Base-by-base conservation (phyloP, 1,284 basidiomycete species). In the Trichosporon inkin region DNA sequence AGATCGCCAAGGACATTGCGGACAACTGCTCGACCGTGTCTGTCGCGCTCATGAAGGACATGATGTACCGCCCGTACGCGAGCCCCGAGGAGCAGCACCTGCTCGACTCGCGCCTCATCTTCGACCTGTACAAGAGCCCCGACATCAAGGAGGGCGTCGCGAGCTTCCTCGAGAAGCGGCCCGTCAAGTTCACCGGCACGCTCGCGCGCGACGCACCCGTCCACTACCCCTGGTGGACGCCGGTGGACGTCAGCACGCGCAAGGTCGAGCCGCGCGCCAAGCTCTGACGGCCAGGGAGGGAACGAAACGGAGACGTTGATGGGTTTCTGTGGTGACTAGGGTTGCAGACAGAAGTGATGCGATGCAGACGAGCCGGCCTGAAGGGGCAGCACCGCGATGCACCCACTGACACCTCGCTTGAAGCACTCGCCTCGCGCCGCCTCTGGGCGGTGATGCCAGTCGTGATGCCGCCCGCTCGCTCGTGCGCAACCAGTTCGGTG, bases 131-230 rank as follows among this genome's bases (percentile, higher is more conserved):
- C 47, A 16, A 17, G 3, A 44, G 41, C 10, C 19, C 41, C 6
- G 63, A 64, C 53, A 57, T 55, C 57, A 64, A 59, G n/a, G 63
- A 64, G 57, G 63, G 63, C 53, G 63, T 64, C 41, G 28, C 41
- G 41, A 11, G 57, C 22, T 64, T 64, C 55, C 38, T 64, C 6
- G 57, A 64, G 57, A 64, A 64, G 57, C 51, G 63, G 3, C 41
- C n/a, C 6, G 57, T 55, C 55, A 61, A 64, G 19, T 64, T 64
- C 28, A 57, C 55, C 0, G 63, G 57, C 34, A 56, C 60, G 14
- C n/a, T 64, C 19, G 39, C 32, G 4, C 32, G 38, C 13, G 55
- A 58, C 55, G 55, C 57, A n/a, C 63, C 60, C 1, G 16, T 47
- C 10, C 52, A 38, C 32, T 64, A 60, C 55, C 63, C 60, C 8